Evolutionary conservation across 1,284 basidiomycete genomes (phyloP).

Genomic region (Tetrapyrgos nigripes): DNA sequence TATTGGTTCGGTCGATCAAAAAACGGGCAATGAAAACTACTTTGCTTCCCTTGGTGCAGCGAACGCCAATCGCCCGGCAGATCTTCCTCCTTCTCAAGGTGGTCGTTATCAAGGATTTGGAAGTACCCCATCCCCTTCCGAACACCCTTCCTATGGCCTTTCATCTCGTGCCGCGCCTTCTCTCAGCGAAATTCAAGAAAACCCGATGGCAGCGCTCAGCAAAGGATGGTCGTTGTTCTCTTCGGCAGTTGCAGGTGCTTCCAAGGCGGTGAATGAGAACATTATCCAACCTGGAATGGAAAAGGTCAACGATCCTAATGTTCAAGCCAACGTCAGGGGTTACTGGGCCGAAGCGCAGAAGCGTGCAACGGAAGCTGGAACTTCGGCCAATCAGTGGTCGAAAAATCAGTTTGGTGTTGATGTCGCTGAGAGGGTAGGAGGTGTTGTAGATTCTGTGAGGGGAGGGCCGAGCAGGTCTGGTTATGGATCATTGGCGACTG

Average conservation of each 20-base stretch:
- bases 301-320: constrained; percentile 74
- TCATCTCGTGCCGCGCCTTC: constrained; percentile 77
- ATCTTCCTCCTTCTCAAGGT: constrained; percentile 85
- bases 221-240: constrained; percentile 90
- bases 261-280: constrained; percentile 76
- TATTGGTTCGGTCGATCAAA: constrained; percentile 54
- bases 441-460: constrained; percentile 61
- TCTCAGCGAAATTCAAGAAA: constrained; percentile 77
- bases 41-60: constrained; percentile 75
- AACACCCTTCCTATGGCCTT: constrained; percentile 65
- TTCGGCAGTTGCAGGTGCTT: constrained; percentile 74
- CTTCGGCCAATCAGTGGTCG: constrained; percentile 74
- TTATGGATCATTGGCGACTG: constrained; percentile 57
- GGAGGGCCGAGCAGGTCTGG: constrained; percentile 56
- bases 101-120: constrained; percentile 88
- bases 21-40: constrained; percentile 77
- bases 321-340: constrained; percentile 74
- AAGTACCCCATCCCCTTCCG: constrained; percentile 66
- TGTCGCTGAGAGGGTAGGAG: constrained; percentile 73
- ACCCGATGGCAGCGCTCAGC: constrained; percentile 76
- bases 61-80: constrained; percentile 72
- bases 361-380: constrained; percentile 62
- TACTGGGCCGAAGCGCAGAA: constrained; percentile 75
- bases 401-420: constrained; percentile 79
- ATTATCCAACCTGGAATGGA: constrained; percentile 86